These are phyloP conservation scores for Quercus lobata DNA, from an alignment of 331 rosid genomes.

Conservation along the genomic window DNA sequence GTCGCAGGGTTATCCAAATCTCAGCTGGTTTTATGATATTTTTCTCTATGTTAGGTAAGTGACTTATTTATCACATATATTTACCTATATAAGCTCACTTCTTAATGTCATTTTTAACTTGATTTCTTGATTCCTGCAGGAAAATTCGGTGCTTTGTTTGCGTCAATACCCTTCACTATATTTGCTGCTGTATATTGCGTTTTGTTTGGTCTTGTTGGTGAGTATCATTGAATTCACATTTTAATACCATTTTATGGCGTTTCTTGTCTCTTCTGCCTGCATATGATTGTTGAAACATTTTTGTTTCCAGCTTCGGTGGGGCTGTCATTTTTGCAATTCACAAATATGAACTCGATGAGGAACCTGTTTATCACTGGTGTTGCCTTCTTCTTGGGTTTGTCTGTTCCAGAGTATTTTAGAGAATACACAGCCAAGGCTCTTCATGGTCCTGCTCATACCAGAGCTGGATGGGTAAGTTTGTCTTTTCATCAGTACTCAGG, in stretches of 20 bases:
- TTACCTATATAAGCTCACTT: background rate
- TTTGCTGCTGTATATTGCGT: conserved; percentile 93
- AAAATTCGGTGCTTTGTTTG: conserved; percentile 95
- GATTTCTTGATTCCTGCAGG: conserved; percentile 49
- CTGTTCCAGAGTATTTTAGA: conserved; percentile 87
- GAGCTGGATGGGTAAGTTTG: conserved; percentile 93
- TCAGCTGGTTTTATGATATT: conserved; percentile 98
- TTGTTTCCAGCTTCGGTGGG: conserved; percentile 89
- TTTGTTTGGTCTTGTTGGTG: conserved; percentile 96
- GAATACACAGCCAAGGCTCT: conserved; percentile 80
- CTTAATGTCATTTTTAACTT: background rate
- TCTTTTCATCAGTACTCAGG: conserved; percentile 6
- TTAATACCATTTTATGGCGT: background rate
- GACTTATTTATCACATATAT: background rate
- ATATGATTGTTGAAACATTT: conserved; percentile 8
- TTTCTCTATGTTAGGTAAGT: conserved; percentile 88
- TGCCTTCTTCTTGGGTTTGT: conserved; percentile 83
- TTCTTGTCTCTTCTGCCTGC: background rate
- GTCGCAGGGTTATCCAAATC: conserved; percentile 96
- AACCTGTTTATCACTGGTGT: conserved; percentile 89
- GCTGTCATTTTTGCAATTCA: conserved; percentile 95
- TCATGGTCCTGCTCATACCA: conserved; percentile 90
- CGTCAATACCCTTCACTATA: conserved; percentile 91
- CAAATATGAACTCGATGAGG: conserved; percentile 98
- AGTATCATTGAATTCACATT: conserved; percentile 21